phyloP scores from a whole-genome alignment of 2,329 filamentous ascomycete genomes.

The Colletotrichum lini region DNA sequence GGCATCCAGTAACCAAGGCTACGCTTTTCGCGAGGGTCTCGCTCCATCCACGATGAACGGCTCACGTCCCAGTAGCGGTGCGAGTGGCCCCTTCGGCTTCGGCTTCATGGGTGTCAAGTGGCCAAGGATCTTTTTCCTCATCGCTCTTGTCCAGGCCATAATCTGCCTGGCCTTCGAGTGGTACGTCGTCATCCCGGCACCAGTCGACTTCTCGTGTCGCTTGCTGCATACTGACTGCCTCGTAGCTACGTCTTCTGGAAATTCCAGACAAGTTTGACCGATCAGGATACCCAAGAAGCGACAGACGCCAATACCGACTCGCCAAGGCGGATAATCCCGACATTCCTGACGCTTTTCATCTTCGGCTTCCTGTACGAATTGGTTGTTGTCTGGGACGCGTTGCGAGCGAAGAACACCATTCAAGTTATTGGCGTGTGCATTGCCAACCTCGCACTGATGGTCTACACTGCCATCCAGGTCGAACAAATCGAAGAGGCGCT shows the following conservation, averaged over 20 bases:
- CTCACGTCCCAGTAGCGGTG: conserved; percentile 44
- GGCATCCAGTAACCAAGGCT: conserved; percentile 48
- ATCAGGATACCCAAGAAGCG: conserved; percentile 45
- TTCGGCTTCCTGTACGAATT: conserved; percentile 97
- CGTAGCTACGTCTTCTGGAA: conserved; percentile 88
- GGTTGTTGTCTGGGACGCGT: conserved; percentile 90
- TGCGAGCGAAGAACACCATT: conserved; percentile 97
- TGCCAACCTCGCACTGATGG: conserved; percentile 90
- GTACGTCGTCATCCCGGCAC: conserved; percentile 66
- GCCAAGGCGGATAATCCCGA: conserved; percentile 84
- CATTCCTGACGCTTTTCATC: conserved; percentile 95
- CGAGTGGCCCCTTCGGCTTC: conserved; percentile 54
- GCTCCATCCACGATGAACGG: conserved; percentile 50
- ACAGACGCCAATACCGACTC: conserved; percentile 61
- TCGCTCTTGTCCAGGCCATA: conserved; percentile 81
- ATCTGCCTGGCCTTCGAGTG: conserved; percentile 88
- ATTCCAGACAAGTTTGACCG: conserved; percentile 77
- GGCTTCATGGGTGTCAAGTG: conserved; percentile 88
- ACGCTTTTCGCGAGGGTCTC: conserved; percentile 55
- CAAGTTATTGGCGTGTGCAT: conserved; percentile 96
- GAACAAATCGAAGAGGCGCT: conserved; percentile 89
- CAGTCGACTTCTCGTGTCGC: not conserved
- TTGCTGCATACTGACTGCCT: not conserved
- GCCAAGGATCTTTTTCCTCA: conserved; percentile 88
- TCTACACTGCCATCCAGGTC: conserved; percentile 94